Conservation (phyloP, 495 filamentous ascomycete genomes). For the Letharia columbiana region DNA sequence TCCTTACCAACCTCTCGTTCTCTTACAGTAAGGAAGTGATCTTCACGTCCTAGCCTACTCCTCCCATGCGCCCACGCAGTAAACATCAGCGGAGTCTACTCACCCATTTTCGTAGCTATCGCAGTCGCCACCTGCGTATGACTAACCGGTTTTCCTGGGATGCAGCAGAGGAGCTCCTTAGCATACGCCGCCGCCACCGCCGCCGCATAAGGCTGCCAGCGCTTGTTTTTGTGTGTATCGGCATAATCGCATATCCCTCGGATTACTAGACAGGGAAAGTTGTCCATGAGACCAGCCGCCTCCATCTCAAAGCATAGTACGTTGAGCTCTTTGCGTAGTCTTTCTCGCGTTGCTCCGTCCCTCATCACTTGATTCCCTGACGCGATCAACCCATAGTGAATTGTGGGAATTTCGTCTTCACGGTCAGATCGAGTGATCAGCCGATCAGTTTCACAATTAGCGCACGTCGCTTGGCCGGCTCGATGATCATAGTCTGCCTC, state of each 20-base stretch:
- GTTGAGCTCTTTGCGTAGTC: slow-evolving; percentile 23
- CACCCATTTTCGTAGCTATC: neutral
- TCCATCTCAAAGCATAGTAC: slow-evolving; percentile 37
- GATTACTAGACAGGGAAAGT: slow-evolving; percentile 22
- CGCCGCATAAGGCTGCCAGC: slow-evolving; percentile 34
- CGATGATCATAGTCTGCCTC: slow-evolving; percentile 29
- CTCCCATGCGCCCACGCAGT: neutral
- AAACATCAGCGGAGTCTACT: neutral
- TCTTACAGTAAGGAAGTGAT: neutral
- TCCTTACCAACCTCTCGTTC: neutral
- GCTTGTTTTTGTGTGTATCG: slow-evolving; percentile 34
- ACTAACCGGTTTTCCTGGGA: neutral
- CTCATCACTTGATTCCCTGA: slow-evolving; percentile 34
- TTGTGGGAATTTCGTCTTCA: slow-evolving; percentile 15
- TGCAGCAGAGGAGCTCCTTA: slow-evolving; percentile 22
- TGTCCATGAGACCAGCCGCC: slow-evolving; percentile 35
- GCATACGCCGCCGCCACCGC: slow-evolving; percentile 32
- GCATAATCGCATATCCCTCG: slow-evolving; percentile 31
- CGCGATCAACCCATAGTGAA: slow-evolving; percentile 32
- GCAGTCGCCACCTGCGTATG: neutral
- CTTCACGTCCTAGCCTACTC: neutral
- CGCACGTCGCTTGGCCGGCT: slow-evolving; percentile 17
- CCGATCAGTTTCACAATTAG: slow-evolving; percentile 20
- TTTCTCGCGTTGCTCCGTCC: slow-evolving; percentile 28
- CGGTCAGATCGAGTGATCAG: slow-evolving; percentile 21